Conservation (phyloP, 345 rosid species). For the Eucalyptus lansdowneana region DNA sequence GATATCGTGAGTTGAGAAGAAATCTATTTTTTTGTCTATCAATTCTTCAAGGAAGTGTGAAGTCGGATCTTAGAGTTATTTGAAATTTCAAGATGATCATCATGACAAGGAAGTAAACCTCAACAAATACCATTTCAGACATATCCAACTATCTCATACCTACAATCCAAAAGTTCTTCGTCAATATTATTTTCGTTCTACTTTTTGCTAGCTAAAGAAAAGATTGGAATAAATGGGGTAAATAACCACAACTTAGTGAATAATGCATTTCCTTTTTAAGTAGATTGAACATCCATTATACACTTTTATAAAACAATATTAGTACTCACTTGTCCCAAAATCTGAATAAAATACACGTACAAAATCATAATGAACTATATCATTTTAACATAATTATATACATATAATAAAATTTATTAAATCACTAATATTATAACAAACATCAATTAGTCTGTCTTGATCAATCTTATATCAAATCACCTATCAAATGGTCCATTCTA, state of each 20-base stretch:
- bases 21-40: too few relatives aligned
- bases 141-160: neutral
- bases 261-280: neutral
- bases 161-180: neutral
- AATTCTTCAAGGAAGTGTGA: too few relatives aligned
- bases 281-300: neutral
- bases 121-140: too few relatives aligned
- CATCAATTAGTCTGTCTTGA: neutral
- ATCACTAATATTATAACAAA: neutral
- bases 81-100: too few relatives aligned
- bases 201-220: neutral
- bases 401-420: neutral
- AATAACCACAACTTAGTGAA: neutral
- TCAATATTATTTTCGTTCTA: accelerated
- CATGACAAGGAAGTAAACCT: too few relatives aligned
- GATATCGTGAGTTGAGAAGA: too few relatives aligned
- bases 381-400: neutral
- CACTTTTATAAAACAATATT: neutral
- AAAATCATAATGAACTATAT: neutral
- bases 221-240: neutral
- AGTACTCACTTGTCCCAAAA: neutral
- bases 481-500: neutral
- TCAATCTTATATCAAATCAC: neutral
- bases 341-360: neutral
- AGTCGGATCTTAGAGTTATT: too few relatives aligned